phyloP scores from a whole-genome alignment of 2,329 filamentous ascomycete species.

The Nemania sp. region DNA sequence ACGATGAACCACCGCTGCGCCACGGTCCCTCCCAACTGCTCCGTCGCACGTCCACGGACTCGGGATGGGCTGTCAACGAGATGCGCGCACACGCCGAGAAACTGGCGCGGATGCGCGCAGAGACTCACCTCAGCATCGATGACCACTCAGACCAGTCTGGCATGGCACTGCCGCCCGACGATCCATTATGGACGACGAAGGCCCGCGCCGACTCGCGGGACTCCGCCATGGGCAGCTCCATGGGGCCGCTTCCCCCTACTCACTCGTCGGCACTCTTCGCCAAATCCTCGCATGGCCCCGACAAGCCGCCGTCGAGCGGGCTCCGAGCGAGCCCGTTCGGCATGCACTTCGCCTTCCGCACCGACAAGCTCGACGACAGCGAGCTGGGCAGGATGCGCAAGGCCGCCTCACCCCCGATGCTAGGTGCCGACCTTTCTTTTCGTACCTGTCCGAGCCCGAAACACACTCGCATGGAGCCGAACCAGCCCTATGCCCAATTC shows the following conservation, averaged over 20 bases:
- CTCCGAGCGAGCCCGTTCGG: constrained; percentile 47
- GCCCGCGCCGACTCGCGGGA: constrained; percentile 34
- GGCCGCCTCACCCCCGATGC: constrained; percentile 77
- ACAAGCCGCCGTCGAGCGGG: constrained; percentile 42
- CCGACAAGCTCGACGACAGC: constrained; percentile 44
- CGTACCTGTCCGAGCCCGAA: constrained; percentile 82
- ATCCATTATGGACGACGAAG: constrained; percentile 38
- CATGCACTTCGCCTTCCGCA: constrained; percentile 49
- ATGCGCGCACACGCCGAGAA: constrained; percentile 78
- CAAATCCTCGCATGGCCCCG: constrained; percentile 26
- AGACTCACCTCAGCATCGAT: constrained; percentile 39
- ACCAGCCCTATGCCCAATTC: constrained; percentile 59
- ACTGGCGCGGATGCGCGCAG: constrained; percentile 54
- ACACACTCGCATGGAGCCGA: constrained; percentile 79
- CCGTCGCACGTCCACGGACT: constrained; percentile 64
- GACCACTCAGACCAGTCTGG: constrained; percentile 37
- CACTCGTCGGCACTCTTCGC: constrained; percentile 33
- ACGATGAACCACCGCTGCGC: constrained; percentile 45
- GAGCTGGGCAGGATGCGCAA: constrained; percentile 53
- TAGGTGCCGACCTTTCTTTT: constrained; percentile 79
- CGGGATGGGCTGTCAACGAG: constrained; percentile 76
- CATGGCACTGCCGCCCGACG: constrained; percentile 35
- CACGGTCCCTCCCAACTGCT: constrained; percentile 42
- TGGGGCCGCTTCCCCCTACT: constrained; percentile 30
- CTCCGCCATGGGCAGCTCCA: constrained; percentile 30